Conservation (phyloP, 2,329 filamentous ascomycete genomes). For the Diaporthe sp. region DNA sequence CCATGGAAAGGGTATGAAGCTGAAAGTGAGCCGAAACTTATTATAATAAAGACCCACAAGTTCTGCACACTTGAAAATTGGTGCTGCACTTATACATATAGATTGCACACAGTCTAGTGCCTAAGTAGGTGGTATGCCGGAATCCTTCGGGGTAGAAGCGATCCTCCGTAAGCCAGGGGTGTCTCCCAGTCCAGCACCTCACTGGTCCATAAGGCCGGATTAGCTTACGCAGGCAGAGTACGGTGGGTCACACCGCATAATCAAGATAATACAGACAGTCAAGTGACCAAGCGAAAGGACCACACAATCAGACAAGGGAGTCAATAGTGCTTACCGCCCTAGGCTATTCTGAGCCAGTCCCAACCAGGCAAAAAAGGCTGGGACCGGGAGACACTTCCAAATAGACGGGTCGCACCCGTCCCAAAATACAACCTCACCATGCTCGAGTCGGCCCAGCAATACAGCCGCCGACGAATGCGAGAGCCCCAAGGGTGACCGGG, state of each 20-base stretch:
- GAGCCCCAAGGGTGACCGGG: background rate
- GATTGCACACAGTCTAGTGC: background rate
- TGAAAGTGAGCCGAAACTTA: background rate
- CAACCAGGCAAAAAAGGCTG: background rate
- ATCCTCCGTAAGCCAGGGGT: constrained; percentile 12
- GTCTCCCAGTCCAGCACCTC: background rate
- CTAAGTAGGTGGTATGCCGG: constrained; percentile 5
- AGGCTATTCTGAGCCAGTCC: background rate
- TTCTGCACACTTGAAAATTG: background rate
- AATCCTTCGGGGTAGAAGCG: constrained; percentile 18
- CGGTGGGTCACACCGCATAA: constrained; percentile 27
- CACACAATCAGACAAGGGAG: background rate
- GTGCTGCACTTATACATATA: background rate
- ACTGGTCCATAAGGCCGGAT: background rate
- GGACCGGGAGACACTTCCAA: background rate
- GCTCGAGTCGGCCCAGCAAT: background rate
- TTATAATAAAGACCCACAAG: constrained; percentile 6
- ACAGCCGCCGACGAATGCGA: background rate
- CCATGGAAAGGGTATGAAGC: background rate
- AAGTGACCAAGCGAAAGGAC: background rate
- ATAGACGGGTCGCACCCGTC: constrained; percentile 16
- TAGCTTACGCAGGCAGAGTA: background rate
- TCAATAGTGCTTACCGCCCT: constrained; percentile 33
- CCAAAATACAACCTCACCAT: background rate
- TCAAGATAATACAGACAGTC: constrained; percentile 7